phyloP scores from a whole-genome alignment of 805 yeast species.

The Naumovozyma castellii region DNA sequence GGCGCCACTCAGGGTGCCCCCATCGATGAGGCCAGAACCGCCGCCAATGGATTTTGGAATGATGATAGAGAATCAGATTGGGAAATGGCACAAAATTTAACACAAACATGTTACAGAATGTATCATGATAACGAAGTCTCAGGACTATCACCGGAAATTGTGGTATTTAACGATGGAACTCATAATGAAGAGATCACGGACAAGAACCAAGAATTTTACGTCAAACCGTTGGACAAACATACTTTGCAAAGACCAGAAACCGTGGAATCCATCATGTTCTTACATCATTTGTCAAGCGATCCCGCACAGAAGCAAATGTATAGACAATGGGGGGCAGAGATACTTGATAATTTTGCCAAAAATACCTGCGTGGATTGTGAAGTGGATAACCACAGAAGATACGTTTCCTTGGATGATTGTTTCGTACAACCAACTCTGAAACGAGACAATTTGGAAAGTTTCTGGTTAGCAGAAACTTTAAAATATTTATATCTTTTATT shows the following conservation, averaged over 20 bases:
- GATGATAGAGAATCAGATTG: slow-evolving; percentile 50
- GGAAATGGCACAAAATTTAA: slow-evolving; percentile 60
- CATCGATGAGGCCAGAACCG: slow-evolving; percentile 44
- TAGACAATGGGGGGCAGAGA: slow-evolving; percentile 84
- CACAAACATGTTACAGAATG: slow-evolving; percentile 77
- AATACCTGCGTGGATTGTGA: slow-evolving; percentile 42
- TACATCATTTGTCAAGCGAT: slow-evolving; percentile 56
- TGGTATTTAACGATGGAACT: slow-evolving; percentile 54
- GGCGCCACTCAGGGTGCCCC: slow-evolving; percentile 75
- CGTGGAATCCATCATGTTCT: slow-evolving; percentile 74
- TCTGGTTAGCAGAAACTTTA: slow-evolving; percentile 90
- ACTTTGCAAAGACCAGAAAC: slow-evolving; percentile 91
- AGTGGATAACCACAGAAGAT: slow-evolving; percentile 33
- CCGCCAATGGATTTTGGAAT: slow-evolving; percentile 57
- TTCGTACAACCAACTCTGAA: slow-evolving; percentile 42
- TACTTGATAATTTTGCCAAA: slow-evolving; percentile 59
- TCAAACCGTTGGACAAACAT: slow-evolving; percentile 67
- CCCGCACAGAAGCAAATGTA: slow-evolving; percentile 55
- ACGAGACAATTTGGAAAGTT: slow-evolving; percentile 76
- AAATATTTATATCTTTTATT: slow-evolving; percentile 75
- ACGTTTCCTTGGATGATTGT: slow-evolving; percentile 60
- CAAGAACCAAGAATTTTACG: slow-evolving; percentile 33
- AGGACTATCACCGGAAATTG: slow-evolving; percentile 85
- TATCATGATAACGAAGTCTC: slow-evolving; percentile 56
- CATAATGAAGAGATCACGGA: slow-evolving; percentile 11